These are phyloP conservation scores for Passalora sequoiae DNA, from an alignment of 2,329 filamentous ascomycete species.

Conservation along the genomic window DNA sequence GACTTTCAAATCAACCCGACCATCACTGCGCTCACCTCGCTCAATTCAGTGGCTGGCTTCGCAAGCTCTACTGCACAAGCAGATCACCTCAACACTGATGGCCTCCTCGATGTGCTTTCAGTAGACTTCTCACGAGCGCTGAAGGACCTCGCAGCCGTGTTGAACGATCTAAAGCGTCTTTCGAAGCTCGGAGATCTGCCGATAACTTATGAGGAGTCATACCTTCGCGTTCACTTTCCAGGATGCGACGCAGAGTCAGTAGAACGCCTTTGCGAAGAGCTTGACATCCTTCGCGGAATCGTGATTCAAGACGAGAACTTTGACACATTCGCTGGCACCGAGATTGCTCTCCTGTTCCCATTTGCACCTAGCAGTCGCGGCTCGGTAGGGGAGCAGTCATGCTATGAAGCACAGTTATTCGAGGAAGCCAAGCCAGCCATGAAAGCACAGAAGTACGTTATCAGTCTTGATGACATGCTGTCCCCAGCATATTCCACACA, in stretches of 20 bases:
- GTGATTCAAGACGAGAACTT: conserved; percentile 77
- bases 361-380: conserved; percentile 64
- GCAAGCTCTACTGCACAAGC: conserved; percentile 37
- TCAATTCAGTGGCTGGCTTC: conserved; percentile 56
- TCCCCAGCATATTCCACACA: conserved; percentile 34
- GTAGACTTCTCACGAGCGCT: conserved; percentile 82
- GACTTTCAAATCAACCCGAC: conserved; percentile 87
- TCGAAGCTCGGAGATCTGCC: conserved; percentile 77
- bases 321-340: conserved; percentile 59
- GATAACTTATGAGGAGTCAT: conserved; percentile 64
- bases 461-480: conserved; percentile 57
- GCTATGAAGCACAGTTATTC: conserved; percentile 34
- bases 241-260: conserved; percentile 81
- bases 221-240: conserved; percentile 78
- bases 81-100: conserved; percentile 70
- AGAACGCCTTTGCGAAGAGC: conserved; percentile 76
- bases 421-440: conserved; percentile 13
- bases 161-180: conserved; percentile 75
- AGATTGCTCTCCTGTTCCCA: conserved; percentile 76
- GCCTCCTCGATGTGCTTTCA: conserved; percentile 77
- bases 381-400: conserved; percentile 40
- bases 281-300: conserved; percentile 74
- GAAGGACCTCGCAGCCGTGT: conserved; percentile 72
- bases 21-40: conserved; percentile 76
- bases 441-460: conserved; percentile 21